Conservation (phyloP, 1,284 basidiomycete species). For the Coniferiporia weirii region DNA sequence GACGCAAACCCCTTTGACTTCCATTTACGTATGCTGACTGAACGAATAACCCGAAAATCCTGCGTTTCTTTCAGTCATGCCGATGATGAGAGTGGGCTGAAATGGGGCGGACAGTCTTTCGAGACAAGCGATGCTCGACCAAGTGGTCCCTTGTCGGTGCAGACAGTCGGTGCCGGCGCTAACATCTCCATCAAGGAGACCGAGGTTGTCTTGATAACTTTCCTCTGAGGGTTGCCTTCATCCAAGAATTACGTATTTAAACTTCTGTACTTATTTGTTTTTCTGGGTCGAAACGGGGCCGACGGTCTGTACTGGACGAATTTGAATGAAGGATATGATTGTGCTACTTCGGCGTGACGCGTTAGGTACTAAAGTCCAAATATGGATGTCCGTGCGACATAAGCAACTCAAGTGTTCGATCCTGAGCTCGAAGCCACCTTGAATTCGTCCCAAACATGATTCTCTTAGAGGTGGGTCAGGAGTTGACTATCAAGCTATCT, state of each 20-base stretch:
- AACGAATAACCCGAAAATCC: not conserved
- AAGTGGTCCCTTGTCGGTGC: slow-evolving; percentile 33
- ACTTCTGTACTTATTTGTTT: too few species aligned
- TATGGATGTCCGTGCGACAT: not conserved
- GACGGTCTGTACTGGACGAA: too few species aligned
- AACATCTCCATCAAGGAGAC: slow-evolving; percentile 38
- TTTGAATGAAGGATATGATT: too few species aligned
- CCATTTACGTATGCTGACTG: too few species aligned
- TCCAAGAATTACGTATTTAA: not conserved
- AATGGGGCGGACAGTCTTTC: slow-evolving; percentile 61
- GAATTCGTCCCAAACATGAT: not conserved
- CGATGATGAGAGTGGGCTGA: slow-evolving; percentile 48
- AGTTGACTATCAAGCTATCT: not conserved
- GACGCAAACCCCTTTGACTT: not conserved
- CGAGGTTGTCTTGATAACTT: slow-evolving; percentile 43
- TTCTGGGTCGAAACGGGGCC: too few species aligned
- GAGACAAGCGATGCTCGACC: slow-evolving; percentile 50
- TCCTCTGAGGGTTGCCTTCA: slow-evolving; percentile 22
- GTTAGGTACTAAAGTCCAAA: not conserved
- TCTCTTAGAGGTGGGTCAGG: slow-evolving; percentile 4
- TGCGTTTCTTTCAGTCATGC: slow-evolving; percentile 36
- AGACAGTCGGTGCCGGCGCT: slow-evolving; percentile 30
- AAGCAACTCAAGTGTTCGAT: too few species aligned
- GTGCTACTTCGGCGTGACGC: not conserved
- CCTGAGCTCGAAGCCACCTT: too few species aligned